Percentiles rank a stretch among this genome's conserved stretches.
Conservation (phyloP, 164 flowering plant genomes). For the Tinospora cordifolia region DNA sequence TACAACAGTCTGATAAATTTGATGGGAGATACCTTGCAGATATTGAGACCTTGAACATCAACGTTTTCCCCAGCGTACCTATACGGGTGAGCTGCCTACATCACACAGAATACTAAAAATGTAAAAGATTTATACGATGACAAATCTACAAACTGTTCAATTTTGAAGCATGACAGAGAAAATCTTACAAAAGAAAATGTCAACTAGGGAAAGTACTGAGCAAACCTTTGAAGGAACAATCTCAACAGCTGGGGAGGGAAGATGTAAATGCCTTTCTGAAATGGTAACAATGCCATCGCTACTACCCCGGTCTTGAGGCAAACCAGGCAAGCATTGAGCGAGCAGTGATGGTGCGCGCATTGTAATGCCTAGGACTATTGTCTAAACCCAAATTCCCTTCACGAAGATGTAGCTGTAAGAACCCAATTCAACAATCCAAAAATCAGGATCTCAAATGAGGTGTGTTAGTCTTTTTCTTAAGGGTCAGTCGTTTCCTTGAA, state of each 20-base stretch:
- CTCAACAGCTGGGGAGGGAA: constrained; percentile 82
- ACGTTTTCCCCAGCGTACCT: constrained; percentile 74
- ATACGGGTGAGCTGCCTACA: constrained; percentile 56
- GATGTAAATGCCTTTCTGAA: constrained; percentile 54
- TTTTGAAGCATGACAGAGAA: not conserved
- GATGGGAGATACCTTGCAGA: constrained; percentile 53
- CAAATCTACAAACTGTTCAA: not conserved
- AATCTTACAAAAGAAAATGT: not conserved
- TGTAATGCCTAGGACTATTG: constrained; percentile 2
- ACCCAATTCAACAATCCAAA: constrained; percentile 7
- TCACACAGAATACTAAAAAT: constrained; percentile 3
- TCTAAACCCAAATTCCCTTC: not conserved
- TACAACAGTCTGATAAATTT: too few relatives aligned
- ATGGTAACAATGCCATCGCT: constrained; percentile 31
- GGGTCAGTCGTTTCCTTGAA: not conserved
- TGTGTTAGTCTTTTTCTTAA: constrained; percentile 1
- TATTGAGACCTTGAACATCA: constrained; percentile 58
- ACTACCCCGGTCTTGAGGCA: constrained; percentile 51
- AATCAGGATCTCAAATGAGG: not conserved
- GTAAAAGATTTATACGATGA: not conserved
- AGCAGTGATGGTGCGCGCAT: constrained; percentile 81
- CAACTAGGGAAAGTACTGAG: not conserved
- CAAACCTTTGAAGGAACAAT: constrained; percentile 80
- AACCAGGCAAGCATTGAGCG: constrained; percentile 74
- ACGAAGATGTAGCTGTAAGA: not conserved